These are phyloP conservation scores for Hymenoscyphus occultus DNA, from an alignment of 2,329 filamentous ascomycete species.

Conservation along the genomic window DNA sequence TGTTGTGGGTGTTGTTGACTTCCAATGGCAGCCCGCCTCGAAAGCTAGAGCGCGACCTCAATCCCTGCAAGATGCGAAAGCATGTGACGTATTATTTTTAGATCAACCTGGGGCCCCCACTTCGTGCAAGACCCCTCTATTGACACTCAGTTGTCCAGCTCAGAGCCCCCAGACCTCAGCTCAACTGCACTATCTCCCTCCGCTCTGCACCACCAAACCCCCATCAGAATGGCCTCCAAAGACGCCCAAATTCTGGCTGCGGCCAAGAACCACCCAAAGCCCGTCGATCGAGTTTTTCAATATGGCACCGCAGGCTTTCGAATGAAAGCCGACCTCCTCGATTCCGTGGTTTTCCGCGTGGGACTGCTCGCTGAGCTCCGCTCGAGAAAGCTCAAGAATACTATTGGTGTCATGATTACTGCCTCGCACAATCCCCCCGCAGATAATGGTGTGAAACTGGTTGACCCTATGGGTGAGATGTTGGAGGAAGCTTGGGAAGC, in stretches of 20 bases:
- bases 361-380: constrained; percentile 85
- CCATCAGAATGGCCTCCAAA: constrained; percentile 14
- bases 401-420: constrained; percentile 95
- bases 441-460: constrained; percentile 92
- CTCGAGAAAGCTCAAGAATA: constrained; percentile 84
- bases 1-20: background rate
- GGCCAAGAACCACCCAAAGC: constrained; percentile 60
- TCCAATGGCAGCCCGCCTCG: background rate
- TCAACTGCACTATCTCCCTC: constrained; percentile 9
- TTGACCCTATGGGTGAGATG: constrained; percentile 98
- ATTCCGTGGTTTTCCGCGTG: constrained; percentile 89
- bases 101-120: background rate
- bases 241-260: constrained; percentile 52
- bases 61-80: background rate
- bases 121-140: background rate
- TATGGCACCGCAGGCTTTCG: constrained; percentile 68
- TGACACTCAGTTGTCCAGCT: background rate
- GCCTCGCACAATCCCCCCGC: constrained; percentile 87
- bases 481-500: constrained; percentile 92
- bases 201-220: constrained; percentile 6
- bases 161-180: background rate
- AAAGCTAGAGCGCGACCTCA: background rate
- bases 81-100: background rate
- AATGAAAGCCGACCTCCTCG: constrained; percentile 74
- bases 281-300: constrained; percentile 53